Evolutionary conservation across 148 eudicot genomes (phyloP), one percentile per base, ranked within the genome.

Genomic region (Cornus suecica): DNA sequence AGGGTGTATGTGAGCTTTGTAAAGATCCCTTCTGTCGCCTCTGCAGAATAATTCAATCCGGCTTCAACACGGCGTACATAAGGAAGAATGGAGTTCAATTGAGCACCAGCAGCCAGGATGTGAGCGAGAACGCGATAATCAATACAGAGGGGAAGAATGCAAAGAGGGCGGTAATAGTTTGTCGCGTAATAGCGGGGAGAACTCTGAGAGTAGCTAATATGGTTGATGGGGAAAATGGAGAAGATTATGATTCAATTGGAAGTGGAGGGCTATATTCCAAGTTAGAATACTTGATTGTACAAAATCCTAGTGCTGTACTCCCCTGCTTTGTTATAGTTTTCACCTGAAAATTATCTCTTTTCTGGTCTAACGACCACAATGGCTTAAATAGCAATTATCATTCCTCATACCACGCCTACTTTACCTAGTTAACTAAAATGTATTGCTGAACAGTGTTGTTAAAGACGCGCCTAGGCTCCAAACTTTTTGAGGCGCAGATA

Each of bases 321-420:
- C 79, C 79, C 20, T 77, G 79, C 42, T 77, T 77, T 15, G 62
- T 77, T 61, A 65, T 77, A 69, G 54, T 70, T 48, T 70, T 70
- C 58, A 42, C 45, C 27, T 70, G 10, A 8, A 5, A 48, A 11
- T 48, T 48, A 11, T 48, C 54, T 10, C 7, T 37, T 37, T 37
- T 37, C 42, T 37, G 42, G 42, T 37, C 42, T 10, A 37, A 10
- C 9, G 42, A 37, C 9, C 6, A 6, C 9, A 10, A 37, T 37
- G 4, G 42, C 42, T 37, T 6, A 8, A 37, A 37, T 37, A 37
- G 42, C 9, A 10, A 37, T 37, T 37, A 37, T 8, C 42, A 8
- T 6, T 37, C 42, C 42, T 10, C 42, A 37, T 37, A 37, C 42
- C 42, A 4, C 42, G 9, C 9, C 9, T 37, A 37, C 42, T 37